Evolutionary conservation across 2,329 filamentous ascomycete species (phyloP), one percentile per base, ranked within the genome.

Genomic region (Helotiales sp.): DNA sequence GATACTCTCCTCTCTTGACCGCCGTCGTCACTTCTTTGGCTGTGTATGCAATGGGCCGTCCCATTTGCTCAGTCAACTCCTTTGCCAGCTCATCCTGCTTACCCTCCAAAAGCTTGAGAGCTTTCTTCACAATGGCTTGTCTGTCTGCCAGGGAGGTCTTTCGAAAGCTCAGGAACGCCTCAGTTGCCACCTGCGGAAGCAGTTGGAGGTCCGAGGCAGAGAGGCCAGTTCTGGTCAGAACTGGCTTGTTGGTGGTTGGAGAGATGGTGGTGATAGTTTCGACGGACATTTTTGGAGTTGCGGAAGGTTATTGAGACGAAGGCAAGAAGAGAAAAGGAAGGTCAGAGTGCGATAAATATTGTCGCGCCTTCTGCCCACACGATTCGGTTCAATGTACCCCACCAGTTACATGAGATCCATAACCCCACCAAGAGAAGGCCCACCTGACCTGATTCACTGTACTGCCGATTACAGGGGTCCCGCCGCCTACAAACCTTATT

Each of bases 1-100:
- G 83, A 77, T 97, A 97, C 76, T 97, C 89, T 71, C 90, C 92
- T 70, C 95, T 88, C 81, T 91, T 92, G 71, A 96, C 87, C 7
- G 94, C 94, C 17, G 95, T 98, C 32, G 87, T 82, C 72, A 98
- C 86, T 82, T 98, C 95, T 73, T 89, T 93, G 55, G 86, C 89
- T 0, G 92, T 92, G 79, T 95, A 97, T 43, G 91, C 87, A 75
- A 97, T 97, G 37, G 95, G 95, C 22, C 95, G 87, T 49, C 95
- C 95, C 94, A 98, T 98, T 82, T 98, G 94, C 78, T 93, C 90
- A 0, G 94, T 97, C 67, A 98, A 82, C 78, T 97, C 94, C 72
- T 88, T 86, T 6, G 91, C 93, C 37, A 98, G 84, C 69, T 89
- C 91, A 88, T 96, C 91, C 79, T 93, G 87, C 77, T 88, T 89